A percentile compares a stretch with the other conserved stretches of the same genome.
phyloP scores from a whole-genome alignment of 306 rosid genomes.

The Prunus fruticosa region DNA sequence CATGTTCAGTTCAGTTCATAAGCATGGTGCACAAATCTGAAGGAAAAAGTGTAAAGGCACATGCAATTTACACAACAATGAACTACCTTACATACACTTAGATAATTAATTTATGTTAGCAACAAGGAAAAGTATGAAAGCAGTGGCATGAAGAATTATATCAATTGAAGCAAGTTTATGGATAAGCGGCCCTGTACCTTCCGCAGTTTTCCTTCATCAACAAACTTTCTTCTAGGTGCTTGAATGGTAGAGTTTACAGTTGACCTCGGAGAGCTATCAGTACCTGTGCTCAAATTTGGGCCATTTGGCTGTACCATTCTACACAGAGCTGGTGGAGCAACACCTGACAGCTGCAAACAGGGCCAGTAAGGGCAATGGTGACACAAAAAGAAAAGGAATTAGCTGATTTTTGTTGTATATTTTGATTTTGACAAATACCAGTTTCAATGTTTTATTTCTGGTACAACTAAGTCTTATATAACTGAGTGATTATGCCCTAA shows the following conservation, averaged over 20 bases:
- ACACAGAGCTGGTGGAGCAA: slow-evolving; percentile 87
- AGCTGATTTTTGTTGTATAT: background rate
- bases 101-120: background rate
- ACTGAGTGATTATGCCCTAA: background rate
- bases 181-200: slow-evolving; percentile 51
- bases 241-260: slow-evolving; percentile 80
- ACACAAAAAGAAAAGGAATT: background rate
- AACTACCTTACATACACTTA: background rate
- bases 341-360: slow-evolving; percentile 71
- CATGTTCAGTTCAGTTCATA: no score
- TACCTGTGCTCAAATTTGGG: slow-evolving; percentile 49
- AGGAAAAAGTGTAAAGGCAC: background rate
- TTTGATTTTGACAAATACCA: background rate
- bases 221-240: slow-evolving; percentile 93
- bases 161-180: slow-evolving; percentile 9
- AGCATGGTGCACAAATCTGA: background rate
- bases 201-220: slow-evolving; percentile 93
- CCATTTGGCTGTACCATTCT: slow-evolving; percentile 74
- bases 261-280: slow-evolving; percentile 81
- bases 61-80: background rate
- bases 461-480: background rate
- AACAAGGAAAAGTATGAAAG: background rate
- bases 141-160: slow-evolving; percentile 8
- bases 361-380: slow-evolving; percentile 17
- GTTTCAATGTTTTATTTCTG: background rate